Percentiles rank a stretch among this genome's conserved stretches.
These are phyloP conservation scores for Flaveria floridana DNA, from an alignment of 140 eudicot species.

Conservation along the genomic window DNA sequence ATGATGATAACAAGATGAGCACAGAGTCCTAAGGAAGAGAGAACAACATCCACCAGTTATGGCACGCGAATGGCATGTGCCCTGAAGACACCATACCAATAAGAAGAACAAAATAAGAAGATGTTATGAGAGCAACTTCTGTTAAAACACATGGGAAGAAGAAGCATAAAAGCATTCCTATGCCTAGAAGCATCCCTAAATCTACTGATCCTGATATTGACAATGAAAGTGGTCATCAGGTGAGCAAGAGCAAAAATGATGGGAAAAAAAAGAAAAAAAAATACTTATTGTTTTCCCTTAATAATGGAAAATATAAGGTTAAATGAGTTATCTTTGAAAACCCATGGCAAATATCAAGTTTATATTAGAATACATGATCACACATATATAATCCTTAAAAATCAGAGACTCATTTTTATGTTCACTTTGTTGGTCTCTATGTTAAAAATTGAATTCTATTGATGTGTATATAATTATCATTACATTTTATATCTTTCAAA, in stretches of 20 bases:
- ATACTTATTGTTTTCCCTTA: neutral
- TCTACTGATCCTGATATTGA: constrained; percentile 92
- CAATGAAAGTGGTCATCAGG: constrained; percentile 98
- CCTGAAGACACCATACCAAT: constrained; percentile 74
- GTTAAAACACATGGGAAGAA: constrained; percentile 86
- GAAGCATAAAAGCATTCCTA: constrained; percentile 62
- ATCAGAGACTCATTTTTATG: too few species aligned
- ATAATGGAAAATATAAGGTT: constrained; percentile 3
- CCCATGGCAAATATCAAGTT: constrained; percentile 1
- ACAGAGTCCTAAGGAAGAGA: constrained; percentile 40
- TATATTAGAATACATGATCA: too few species aligned
- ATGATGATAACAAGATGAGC: constrained; percentile 61
- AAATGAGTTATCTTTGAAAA: constrained; percentile 11
- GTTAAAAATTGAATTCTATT: too few species aligned
- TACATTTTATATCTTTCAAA: too few species aligned
- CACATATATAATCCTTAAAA: too few species aligned
- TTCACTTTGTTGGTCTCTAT: too few species aligned
- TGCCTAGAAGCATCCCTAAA: constrained; percentile 50
- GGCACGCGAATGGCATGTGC: constrained; percentile 89
- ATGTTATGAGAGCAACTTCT: constrained; percentile 87
- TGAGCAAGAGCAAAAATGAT: constrained; percentile 26
- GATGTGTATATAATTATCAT: too few species aligned
- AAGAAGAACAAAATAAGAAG: constrained; percentile 90
- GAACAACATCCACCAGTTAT: constrained; percentile 59
- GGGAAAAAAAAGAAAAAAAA: neutral